Percentiles rank a stretch among this genome's conserved stretches.
phyloP scores from a whole-genome alignment of 2,329 filamentous ascomycete species.

The Trichoderma koningiopsis region DNA sequence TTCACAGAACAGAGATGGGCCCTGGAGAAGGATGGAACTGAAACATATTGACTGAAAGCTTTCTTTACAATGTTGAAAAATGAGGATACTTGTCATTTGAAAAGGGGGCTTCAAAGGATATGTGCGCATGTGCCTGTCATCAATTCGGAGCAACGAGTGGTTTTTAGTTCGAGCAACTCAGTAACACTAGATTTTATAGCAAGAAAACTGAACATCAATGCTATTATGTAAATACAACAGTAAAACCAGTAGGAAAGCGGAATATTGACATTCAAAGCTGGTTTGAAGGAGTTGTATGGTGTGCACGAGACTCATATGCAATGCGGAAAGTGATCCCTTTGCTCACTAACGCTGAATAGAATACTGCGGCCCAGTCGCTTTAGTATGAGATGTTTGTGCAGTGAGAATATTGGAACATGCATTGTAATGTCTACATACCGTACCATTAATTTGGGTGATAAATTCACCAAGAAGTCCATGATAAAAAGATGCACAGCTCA shows the following conservation, averaged over 20 bases:
- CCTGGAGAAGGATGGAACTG: too few species aligned
- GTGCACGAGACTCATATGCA: background rate
- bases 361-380: background rate
- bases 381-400: background rate
- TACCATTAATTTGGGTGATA: too few species aligned
- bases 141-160: too few species aligned
- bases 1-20: too few species aligned
- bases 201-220: background rate
- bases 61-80: too few species aligned
- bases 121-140: background rate
- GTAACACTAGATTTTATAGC: background rate
- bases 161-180: too few species aligned
- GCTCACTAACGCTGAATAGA: background rate
- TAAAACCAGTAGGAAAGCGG: background rate
- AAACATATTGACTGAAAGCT: too few species aligned
- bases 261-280: background rate
- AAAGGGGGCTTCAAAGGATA: background rate
- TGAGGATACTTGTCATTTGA: too few species aligned
- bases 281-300: background rate
- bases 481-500: background rate
- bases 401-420: background rate
- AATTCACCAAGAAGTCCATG: background rate
- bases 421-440: background rate
- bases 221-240: background rate
- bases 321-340: background rate